Evolutionary conservation across 352 stramenopile genomes (phyloP).

Genomic region (Plasmopara viticola): DNA sequence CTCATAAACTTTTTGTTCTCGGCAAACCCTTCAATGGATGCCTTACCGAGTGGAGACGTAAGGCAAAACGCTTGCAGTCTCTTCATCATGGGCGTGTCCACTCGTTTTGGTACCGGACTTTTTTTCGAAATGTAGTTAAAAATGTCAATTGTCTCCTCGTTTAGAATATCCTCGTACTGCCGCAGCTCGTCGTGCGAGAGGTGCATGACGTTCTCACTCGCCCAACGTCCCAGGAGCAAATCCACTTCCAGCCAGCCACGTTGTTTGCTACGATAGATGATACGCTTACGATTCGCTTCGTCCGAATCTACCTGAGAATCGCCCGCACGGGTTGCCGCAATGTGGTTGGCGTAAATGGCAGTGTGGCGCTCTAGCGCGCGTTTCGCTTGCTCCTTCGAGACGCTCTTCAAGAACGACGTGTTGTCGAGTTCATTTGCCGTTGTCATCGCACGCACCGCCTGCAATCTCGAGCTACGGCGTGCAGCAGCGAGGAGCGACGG

Average conservation of each 20-base stretch:
- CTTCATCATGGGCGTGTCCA: conserved; percentile 88
- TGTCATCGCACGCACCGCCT: conserved; percentile 22
- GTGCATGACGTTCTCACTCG: conserved; percentile 85
- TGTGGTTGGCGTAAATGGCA: conserved; percentile 57
- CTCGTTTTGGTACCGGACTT: conserved; percentile 63
- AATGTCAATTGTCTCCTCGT: conserved; percentile 97
- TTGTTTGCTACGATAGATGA: conserved; percentile 95
- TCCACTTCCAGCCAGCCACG: conserved; percentile 95
- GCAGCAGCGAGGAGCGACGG: neutral
- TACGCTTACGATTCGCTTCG: conserved; percentile 81
- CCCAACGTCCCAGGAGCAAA: conserved; percentile 92
- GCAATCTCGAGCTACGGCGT: neutral
- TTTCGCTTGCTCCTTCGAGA: conserved; percentile 46
- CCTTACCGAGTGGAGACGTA: conserved; percentile 87
- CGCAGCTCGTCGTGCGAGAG: conserved; percentile 80
- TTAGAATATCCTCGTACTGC: conserved; percentile 94
- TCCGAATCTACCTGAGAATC: conserved; percentile 44
- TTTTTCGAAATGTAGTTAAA: conserved; percentile 95
- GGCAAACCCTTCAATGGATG: conserved; percentile 61
- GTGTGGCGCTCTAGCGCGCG: conserved; percentile 41
- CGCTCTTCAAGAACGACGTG: conserved; percentile 42
- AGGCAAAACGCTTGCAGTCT: conserved; percentile 88
- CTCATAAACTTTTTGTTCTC: conserved; percentile 84
- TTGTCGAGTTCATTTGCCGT: conserved; percentile 39
- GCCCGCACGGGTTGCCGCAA: conserved; percentile 20